Conservation (phyloP, 2,329 filamentous ascomycete genomes). For the Trichoderma pleuroti region DNA sequence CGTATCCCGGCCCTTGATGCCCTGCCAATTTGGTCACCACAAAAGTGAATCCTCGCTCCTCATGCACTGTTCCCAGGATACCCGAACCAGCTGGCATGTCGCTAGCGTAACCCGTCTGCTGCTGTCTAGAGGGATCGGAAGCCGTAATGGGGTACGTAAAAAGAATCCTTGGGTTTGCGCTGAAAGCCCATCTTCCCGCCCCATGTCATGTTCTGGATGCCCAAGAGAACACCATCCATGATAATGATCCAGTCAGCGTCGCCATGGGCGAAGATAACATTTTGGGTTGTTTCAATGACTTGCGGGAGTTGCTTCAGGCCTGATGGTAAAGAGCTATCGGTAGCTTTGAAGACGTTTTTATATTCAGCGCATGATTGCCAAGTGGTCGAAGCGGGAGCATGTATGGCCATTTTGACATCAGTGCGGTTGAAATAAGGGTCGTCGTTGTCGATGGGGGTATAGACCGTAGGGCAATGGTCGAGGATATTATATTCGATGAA, state of each 20-base stretch:
- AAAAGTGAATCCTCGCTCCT: slow-evolving; percentile 73
- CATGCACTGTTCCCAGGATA: slow-evolving; percentile 65
- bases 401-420: slow-evolving; percentile 66
- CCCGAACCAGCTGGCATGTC: slow-evolving; percentile 58
- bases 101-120: slow-evolving; percentile 30
- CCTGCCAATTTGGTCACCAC: slow-evolving; percentile 61
- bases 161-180: slow-evolving; percentile 53
- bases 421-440: slow-evolving; percentile 68
- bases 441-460: slow-evolving; percentile 67
- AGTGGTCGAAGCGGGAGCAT: slow-evolving; percentile 48
- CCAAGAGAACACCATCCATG: slow-evolving; percentile 65
- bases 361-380: background rate
- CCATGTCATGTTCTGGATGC: slow-evolving; percentile 81
- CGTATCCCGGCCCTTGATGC: slow-evolving; percentile 67
- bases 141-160: slow-evolving; percentile 57
- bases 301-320: slow-evolving; percentile 59
- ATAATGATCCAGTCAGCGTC: slow-evolving; percentile 65
- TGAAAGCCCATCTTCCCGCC: slow-evolving; percentile 69
- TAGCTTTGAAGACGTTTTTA: slow-evolving; percentile 24
- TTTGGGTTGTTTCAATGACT: slow-evolving; percentile 69
- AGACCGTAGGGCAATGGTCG: slow-evolving; percentile 66
- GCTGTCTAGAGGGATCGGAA: slow-evolving; percentile 33
- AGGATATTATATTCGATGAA: slow-evolving; percentile 74
- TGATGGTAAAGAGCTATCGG: slow-evolving; percentile 42
- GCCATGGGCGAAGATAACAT: slow-evolving; percentile 72